A percentile compares a stretch with the other conserved stretches of the same genome.
Conservation (phyloP, 202 grass and related monocot genomes). For the Eragrostis tef region DNA sequence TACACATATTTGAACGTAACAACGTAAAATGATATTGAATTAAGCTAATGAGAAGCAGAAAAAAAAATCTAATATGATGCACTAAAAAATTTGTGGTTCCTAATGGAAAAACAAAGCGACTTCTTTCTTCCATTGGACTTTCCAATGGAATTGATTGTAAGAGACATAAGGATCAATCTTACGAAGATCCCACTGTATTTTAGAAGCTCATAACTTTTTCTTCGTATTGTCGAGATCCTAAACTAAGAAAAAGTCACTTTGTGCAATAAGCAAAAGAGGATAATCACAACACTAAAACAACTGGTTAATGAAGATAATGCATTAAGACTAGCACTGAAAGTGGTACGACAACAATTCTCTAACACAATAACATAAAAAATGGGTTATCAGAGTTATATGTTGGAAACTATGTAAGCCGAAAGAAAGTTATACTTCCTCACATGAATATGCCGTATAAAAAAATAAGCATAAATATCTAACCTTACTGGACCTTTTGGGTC, state of each 20-base stretch:
- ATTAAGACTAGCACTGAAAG: neutral
- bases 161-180: too few species aligned
- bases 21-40: neutral
- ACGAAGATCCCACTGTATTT: too few species aligned
- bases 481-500: slow-evolving; percentile 85
- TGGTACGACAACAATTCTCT: neutral
- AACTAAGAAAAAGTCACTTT: too few species aligned
- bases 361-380: slow-evolving; percentile 5
- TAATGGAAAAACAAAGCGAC: too few species aligned
- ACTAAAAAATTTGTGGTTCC: too few species aligned
- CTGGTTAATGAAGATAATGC: neutral
- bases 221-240: too few species aligned
- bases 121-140: too few species aligned
- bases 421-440: neutral
- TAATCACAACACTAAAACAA: neutral
- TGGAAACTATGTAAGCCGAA: neutral
- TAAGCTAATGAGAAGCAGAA: neutral
- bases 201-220: too few species aligned
- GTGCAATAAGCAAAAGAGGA: neutral
- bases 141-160: too few species aligned
- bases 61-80: neutral
- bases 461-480: slow-evolving; percentile 46
- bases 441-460: neutral
- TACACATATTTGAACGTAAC: neutral
- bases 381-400: neutral